These are phyloP conservation scores for Suillus luteus DNA, from an alignment of 768 basidiomycete genomes.

Conservation along the genomic window DNA sequence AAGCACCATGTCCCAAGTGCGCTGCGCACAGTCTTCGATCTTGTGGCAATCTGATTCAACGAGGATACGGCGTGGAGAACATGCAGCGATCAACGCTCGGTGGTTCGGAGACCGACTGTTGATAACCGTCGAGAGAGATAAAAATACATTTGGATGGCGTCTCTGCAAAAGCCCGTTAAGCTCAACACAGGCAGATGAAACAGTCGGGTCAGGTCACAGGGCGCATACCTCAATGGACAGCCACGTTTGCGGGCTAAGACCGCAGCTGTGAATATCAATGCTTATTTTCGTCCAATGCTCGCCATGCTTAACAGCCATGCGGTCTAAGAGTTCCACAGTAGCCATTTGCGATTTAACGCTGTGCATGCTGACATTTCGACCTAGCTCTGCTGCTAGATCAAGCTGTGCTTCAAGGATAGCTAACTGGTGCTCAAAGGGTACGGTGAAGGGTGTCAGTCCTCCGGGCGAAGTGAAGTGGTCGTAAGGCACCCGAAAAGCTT, in stretches of 20 bases:
- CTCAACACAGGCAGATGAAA: not conserved
- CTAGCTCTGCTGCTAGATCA: slow-evolving; percentile 77
- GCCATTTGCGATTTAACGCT: slow-evolving; percentile 77
- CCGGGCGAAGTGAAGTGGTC: slow-evolving; percentile 51
- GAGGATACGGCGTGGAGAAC: slow-evolving; percentile 68
- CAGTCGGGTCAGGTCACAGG: not conserved
- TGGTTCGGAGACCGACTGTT: slow-evolving; percentile 73
- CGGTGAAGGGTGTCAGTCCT: slow-evolving; percentile 72
- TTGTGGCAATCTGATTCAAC: slow-evolving; percentile 86
- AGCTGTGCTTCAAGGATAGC: slow-evolving; percentile 82
- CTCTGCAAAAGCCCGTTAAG: slow-evolving; percentile 43
- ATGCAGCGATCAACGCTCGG: slow-evolving; percentile 61
- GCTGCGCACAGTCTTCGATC: slow-evolving; percentile 53
- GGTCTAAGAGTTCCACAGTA: slow-evolving; percentile 65
- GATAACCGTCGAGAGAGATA: slow-evolving; percentile 87
- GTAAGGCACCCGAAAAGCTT: slow-evolving; percentile 71
- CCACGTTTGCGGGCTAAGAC: slow-evolving; percentile 78
- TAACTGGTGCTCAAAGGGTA: slow-evolving; percentile 81
- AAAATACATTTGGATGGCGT: slow-evolving; percentile 73
- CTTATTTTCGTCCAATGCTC: slow-evolving; percentile 65
- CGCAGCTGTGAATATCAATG: slow-evolving; percentile 90
- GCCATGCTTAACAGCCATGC: slow-evolving; percentile 60
- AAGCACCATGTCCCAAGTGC: slow-evolving; percentile 78
- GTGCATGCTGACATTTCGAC: slow-evolving; percentile 83
- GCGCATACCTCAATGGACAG: slow-evolving; percentile 66